Conservation (phyloP, 805 yeast species). For the Saccharomyces mikatae region DNA sequence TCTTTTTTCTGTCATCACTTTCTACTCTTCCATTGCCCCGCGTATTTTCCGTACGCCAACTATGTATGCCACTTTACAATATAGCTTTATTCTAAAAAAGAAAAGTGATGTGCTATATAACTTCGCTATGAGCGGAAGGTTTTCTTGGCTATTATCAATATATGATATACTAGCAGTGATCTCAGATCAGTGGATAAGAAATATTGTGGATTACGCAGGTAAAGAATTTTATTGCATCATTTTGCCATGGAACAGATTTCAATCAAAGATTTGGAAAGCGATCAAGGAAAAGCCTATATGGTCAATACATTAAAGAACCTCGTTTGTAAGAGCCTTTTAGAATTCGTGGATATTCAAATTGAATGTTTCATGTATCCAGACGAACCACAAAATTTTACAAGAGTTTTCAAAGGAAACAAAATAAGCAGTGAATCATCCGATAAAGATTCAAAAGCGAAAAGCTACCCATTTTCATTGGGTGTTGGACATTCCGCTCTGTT, state of each 20-base stretch:
- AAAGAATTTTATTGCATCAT: background rate
- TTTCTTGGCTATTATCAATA: no score
- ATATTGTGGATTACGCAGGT: background rate
- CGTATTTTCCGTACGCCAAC: background rate
- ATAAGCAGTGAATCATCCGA: background rate
- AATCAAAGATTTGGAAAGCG: background rate
- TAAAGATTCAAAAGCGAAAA: background rate
- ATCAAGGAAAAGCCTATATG: background rate
- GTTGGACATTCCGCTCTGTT: background rate
- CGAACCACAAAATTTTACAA: background rate
- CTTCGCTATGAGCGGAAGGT: background rate
- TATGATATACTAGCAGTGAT: background rate
- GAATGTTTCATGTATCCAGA: conserved; percentile 25
- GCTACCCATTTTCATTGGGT: background rate
- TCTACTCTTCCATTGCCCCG: background rate
- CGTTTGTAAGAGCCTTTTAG: background rate
- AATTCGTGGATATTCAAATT: conserved; percentile 2
- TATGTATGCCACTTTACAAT: background rate
- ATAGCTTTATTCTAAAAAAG: background rate
- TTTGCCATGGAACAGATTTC: background rate
- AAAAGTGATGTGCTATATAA: background rate
- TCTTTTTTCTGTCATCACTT: background rate
- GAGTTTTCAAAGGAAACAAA: background rate
- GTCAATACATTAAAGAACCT: conserved; percentile 4
- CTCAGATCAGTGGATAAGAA: background rate